A percentile compares a stretch with the other conserved stretches of the same genome.
Conservation (phyloP, 192 early-diverging fungal species). For the Coemansia guatemalensis region DNA sequence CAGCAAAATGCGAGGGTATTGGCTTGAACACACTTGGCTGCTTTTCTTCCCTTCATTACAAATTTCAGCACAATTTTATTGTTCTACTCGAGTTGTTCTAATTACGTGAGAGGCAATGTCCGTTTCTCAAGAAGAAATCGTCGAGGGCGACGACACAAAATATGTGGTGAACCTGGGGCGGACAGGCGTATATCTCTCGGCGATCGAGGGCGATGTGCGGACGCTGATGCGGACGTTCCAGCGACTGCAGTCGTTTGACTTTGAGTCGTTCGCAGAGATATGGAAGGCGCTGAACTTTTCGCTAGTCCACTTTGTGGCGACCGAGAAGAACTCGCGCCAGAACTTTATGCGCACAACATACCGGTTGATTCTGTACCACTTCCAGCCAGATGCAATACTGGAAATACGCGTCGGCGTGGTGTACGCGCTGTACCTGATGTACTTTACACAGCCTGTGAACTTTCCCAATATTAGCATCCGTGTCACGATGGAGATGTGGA, state of each 20-base stretch:
- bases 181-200: conserved; percentile 50
- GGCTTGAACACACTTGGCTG: background rate
- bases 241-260: conserved; percentile 48
- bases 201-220: conserved; percentile 51
- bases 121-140: conserved; percentile 17
- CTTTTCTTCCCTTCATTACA: background rate
- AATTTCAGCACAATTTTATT: background rate
- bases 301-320: conserved; percentile 59
- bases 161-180: conserved; percentile 49
- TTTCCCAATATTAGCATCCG: conserved; percentile 54
- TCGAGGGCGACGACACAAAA: conserved; percentile 46
- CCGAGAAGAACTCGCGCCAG: conserved; percentile 57
- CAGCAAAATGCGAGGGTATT: too few species aligned
- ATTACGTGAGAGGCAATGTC: conserved; percentile 2
- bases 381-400: conserved; percentile 36
- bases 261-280: conserved; percentile 50
- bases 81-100: background rate
- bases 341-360: conserved; percentile 58
- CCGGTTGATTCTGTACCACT: conserved; percentile 50
- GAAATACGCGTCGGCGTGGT: conserved; percentile 56
- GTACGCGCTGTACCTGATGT: conserved; percentile 57
- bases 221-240: conserved; percentile 54
- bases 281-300: conserved; percentile 59
- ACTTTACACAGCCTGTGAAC: conserved; percentile 59
- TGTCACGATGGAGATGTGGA: conserved; percentile 54